Base-by-base conservation (phyloP, 352 stramenopile species). In the Ochromonadaceae sp. region DNA sequence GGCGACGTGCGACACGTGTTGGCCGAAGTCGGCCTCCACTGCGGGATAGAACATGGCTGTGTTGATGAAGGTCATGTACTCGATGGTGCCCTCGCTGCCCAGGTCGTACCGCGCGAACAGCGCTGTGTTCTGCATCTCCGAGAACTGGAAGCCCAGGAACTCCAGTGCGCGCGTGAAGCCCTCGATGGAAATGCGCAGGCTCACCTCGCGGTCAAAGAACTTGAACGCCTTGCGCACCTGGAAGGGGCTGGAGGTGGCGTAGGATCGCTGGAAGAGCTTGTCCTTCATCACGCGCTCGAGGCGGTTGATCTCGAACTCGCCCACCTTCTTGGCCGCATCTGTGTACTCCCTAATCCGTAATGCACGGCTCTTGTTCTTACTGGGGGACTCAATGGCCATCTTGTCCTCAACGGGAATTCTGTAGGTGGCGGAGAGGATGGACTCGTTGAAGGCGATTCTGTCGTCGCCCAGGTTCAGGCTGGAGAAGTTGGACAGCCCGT, bases 191-290 rank as follows among this genome's bases (percentile, higher is more conserved):
- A 63, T 63, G 20, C 55, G 35, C 30, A 28, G 2, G 25, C 5
- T 39, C n/a, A 52, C 39, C 26, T 63, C 55, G 40, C 55, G 55
- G 40, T 63, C 55, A 36, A 63, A 63, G 30, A 50, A 49, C 26
- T 63, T 47, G 38, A 63, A 63, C 14, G 55, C 55, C 40, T 63
- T 63, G 17, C 55, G 55, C 14, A 63, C 38, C 40, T 50, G 55
- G 55, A 49, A 63, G 26, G 55, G 55, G 26, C 5, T 22, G 15
- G 34, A 50, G 7, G 34, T 63, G 14, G 55, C 38, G 22, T 49
- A 63, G 22, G 52, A 60, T 12, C 52, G 52, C 32, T 63, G 35
- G 2, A 35, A 49, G 5, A 63, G 14, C 22, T 49, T 47, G 30
- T 63, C 55, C 30, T 49, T 63, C 34, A 63, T 49, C 12, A 47